Evolutionary conservation across 2,329 filamentous ascomycete species (phyloP), one percentile per base, ranked within the genome.

Genomic region (Colletotrichum orbiculare): DNA sequence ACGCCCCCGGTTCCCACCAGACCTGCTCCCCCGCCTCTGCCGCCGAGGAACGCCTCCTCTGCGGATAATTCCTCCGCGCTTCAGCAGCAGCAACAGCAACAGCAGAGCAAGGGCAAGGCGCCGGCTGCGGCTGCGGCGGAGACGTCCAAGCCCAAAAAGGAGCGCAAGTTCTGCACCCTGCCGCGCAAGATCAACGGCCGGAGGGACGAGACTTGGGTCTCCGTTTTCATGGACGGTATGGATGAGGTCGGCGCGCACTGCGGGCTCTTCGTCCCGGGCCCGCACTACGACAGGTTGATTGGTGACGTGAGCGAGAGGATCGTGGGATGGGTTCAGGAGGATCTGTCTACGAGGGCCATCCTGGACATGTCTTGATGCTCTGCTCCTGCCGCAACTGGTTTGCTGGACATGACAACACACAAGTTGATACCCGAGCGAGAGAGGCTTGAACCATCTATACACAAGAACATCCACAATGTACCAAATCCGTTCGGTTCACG

Each of bases 231-330:
- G 91, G 85, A 90, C 63, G 89, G 88, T 56, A 88, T 96, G 66
- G 94, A 97, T 73, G 92, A 97, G 76, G 91, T 97, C 1, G 89
- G 87, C 7, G 94, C 94, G 9, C 94, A 97, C 74, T 95, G 92
- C 67, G 90, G 91, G 0, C 79, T 97, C 55, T 97, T 97, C 78
- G 87, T 92, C 48, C 78, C 86, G 0, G 89, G 90, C 7, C 83
- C 88, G 65, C 89, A 92, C 62, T 95, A 96, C 73, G 91, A 94
- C 71, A 79, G 78, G 68, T 79, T 95, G n/a, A 88, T 95, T n/a
- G 89, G 89, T 0, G 90, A 94, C 74, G 89, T 93, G 3, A 89
- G 87, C 3, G 83, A 83, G 37, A 80, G 87, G 64, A 86, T 96
- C 62, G 83, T 89, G 68, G 81, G 81, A 15, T 96, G 92, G 92